These are phyloP conservation scores for Beta lomatogona DNA, from an alignment of 179 eudicot genomes.

Conservation along the genomic window DNA sequence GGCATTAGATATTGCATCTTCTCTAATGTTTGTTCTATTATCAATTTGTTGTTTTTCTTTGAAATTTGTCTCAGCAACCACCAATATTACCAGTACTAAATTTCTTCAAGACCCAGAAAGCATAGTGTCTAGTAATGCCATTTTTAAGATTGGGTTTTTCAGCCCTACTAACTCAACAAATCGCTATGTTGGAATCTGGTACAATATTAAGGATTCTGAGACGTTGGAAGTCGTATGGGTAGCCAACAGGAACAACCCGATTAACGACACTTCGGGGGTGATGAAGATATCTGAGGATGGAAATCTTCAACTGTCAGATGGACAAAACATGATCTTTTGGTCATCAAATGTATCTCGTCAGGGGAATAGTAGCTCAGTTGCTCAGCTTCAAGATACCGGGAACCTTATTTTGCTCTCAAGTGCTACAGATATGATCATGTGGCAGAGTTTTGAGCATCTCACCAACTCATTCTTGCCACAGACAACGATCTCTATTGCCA, in stretches of 20 bases:
- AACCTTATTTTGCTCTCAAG: slow-evolving; percentile 10
- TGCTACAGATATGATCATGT: slow-evolving; percentile 6
- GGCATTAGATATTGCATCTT: too few species aligned
- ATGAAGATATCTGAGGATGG: slow-evolving; percentile 15
- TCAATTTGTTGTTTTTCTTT: neutral
- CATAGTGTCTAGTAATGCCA: neutral
- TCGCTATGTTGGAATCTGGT: slow-evolving; percentile 14
- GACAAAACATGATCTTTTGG: slow-evolving; percentile 13
- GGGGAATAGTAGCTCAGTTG: slow-evolving; percentile 1
- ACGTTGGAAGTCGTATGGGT: slow-evolving; percentile 3
- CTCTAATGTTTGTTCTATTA: neutral
- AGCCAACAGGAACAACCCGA: slow-evolving; percentile 12
- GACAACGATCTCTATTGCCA: neutral
- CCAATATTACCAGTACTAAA: neutral
- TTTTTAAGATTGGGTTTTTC: slow-evolving; percentile 1
- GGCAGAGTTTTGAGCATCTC: slow-evolving; percentile 29
- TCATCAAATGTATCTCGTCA: neutral
- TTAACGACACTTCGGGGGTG: neutral
- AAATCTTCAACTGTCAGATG: slow-evolving; percentile 15
- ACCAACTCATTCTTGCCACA: slow-evolving; percentile 13
- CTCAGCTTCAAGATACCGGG: slow-evolving; percentile 20
- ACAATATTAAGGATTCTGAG: neutral
- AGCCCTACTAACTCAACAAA: neutral
- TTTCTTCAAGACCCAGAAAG: neutral
- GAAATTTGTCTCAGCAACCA: neutral